These are phyloP conservation scores for Cicer arietinum DNA, from an alignment of 306 rosid genomes.

Conservation along the genomic window DNA sequence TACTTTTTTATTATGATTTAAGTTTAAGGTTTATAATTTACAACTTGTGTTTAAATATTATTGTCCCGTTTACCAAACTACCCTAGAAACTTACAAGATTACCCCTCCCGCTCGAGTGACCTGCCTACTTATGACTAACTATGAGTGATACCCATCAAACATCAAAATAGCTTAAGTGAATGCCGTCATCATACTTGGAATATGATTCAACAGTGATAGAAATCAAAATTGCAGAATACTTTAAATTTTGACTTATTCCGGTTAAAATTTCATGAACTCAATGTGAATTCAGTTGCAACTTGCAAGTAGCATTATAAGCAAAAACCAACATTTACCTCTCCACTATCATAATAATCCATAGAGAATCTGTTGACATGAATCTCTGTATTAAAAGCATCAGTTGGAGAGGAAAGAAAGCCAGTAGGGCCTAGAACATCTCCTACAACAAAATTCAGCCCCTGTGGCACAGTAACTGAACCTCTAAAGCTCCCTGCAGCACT, in stretches of 20 bases:
- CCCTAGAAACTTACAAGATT: too few relatives aligned
- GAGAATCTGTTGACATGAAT: conserved; percentile 90
- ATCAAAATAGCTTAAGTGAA: conserved; percentile 22
- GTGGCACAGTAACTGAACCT: conserved; percentile 96
- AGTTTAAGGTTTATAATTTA: too few relatives aligned
- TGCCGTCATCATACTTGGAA: conserved; percentile 15
- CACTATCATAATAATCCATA: conserved; percentile 89
- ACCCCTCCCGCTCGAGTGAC: too few relatives aligned
- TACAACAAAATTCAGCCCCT: conserved; percentile 88
- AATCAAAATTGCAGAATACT: conserved; percentile 23
- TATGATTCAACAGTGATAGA: conserved; percentile 9
- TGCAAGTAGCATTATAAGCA: conserved; percentile 18
- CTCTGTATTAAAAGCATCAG: conserved; percentile 83
- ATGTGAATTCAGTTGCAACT: conserved; percentile 15
- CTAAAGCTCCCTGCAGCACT: conserved; percentile 95
- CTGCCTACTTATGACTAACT: too few relatives aligned
- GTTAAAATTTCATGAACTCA: conserved; percentile 19
- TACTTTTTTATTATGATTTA: too few relatives aligned
- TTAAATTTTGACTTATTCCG: conserved; percentile 1
- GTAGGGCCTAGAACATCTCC: conserved; percentile 89
- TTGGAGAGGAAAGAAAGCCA: conserved; percentile 84
- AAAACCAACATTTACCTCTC: conserved; percentile 70
- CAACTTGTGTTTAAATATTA: too few relatives aligned
- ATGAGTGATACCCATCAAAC: too few relatives aligned
- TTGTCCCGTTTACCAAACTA: too few relatives aligned